These are phyloP conservation scores for Anisodus acutangulus DNA, from an alignment of 257 asterid genomes.

Conservation along the genomic window DNA sequence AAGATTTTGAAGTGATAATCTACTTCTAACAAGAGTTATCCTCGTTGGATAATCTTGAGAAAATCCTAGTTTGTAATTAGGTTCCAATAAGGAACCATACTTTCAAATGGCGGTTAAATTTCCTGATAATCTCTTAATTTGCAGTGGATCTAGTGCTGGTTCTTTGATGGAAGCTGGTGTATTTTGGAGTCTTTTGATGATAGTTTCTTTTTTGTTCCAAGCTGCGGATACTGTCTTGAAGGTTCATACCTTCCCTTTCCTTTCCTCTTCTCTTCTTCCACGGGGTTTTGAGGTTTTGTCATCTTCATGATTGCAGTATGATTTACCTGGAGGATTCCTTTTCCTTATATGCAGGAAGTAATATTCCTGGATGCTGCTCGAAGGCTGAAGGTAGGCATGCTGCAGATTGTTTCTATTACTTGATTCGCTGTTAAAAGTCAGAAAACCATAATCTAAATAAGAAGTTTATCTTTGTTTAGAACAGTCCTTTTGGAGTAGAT, in stretches of 20 bases:
- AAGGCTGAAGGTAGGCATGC: conserved; percentile 72
- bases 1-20: conserved; percentile 1
- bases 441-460: background rate
- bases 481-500: conserved; percentile 17
- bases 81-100: conserved; percentile 15
- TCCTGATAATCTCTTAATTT: conserved; percentile 34
- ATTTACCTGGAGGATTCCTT: conserved; percentile 41
- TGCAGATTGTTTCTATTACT: conserved; percentile 30
- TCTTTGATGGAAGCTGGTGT: conserved; percentile 84
- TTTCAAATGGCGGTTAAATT: background rate
- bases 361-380: conserved; percentile 82
- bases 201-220: conserved; percentile 86
- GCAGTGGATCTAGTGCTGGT: conserved; percentile 95
- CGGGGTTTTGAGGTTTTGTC: conserved; percentile 26
- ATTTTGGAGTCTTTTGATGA: conserved; percentile 95
- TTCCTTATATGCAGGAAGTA: conserved; percentile 65
- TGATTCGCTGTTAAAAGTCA: background rate
- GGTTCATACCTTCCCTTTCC: conserved; percentile 53
- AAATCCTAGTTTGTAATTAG: background rate
- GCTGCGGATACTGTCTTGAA: conserved; percentile 95
- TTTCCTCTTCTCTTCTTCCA: conserved; percentile 18
- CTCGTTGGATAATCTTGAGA: conserved; percentile 22
- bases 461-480: background rate
- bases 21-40: conserved; percentile 20
- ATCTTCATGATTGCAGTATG: conserved; percentile 33